Evolutionary conservation across 2,329 filamentous ascomycete genomes (phyloP).

Genomic region (Tolypocladium pustulatum): DNA sequence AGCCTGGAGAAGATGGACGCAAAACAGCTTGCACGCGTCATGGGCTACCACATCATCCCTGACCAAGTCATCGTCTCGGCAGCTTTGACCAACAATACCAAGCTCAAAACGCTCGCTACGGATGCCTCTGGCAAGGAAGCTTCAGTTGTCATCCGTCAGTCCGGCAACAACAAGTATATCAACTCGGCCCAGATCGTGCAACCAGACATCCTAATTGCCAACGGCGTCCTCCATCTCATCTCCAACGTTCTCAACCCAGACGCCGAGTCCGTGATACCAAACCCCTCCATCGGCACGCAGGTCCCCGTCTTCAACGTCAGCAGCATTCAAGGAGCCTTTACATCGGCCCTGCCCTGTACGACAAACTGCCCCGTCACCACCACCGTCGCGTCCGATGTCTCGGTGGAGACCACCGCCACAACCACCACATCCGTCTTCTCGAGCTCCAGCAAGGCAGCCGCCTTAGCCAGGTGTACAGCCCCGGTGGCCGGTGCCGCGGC

Average conservation of each 20-base stretch:
- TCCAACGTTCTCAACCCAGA: slow-evolving; percentile 41
- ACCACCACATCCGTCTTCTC: slow-evolving; percentile 7
- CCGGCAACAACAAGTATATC: slow-evolving; percentile 35
- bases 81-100: slow-evolving; percentile 19
- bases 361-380: slow-evolving; percentile 25
- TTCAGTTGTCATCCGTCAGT: slow-evolving; percentile 26
- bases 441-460: slow-evolving; percentile 12
- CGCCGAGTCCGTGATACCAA: slow-evolving; percentile 20
- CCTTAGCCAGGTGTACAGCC: slow-evolving; percentile 13
- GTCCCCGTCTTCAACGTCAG: slow-evolving; percentile 44
- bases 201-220: slow-evolving; percentile 42
- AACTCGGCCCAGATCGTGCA: slow-evolving; percentile 44
- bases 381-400: slow-evolving; percentile 11
- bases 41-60: slow-evolving; percentile 57
- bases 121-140: slow-evolving; percentile 28
- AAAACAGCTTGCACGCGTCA: slow-evolving; percentile 37
- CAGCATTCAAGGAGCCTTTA: slow-evolving; percentile 29
- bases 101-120: slow-evolving; percentile 22
- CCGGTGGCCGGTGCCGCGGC: slow-evolving; percentile 15
- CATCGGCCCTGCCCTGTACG: slow-evolving; percentile 31
- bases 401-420: slow-evolving; percentile 8
- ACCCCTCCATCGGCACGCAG: slow-evolving; percentile 28
- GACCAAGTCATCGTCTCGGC: slow-evolving; percentile 41
- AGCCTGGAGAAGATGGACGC: slow-evolving; percentile 34
- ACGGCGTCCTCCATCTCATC: slow-evolving; percentile 48